These are phyloP conservation scores for Clarkia xantiana DNA, from an alignment of 345 rosid genomes.

Conservation along the genomic window DNA sequence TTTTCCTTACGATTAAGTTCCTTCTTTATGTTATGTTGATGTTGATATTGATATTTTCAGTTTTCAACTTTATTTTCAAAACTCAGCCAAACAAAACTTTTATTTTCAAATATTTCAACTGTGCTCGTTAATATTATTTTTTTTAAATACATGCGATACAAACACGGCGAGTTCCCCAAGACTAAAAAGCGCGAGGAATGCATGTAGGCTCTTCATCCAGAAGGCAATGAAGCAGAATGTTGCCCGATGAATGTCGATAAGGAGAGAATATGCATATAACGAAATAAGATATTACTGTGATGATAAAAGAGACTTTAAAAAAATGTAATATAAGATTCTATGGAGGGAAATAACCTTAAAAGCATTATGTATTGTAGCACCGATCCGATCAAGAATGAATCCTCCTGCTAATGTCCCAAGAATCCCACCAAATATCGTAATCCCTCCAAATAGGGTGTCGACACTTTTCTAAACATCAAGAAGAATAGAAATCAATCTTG, in stretches of 20 bases:
- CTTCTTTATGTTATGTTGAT: too few species aligned
- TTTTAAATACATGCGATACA: conserved; percentile 87
- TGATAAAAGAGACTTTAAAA: too few species aligned
- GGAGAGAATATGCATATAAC: conserved; percentile 51
- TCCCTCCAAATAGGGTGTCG: conserved; percentile 84
- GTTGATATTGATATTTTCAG: too few species aligned
- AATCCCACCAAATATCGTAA: conserved; percentile 78
- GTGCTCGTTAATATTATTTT: too few species aligned
- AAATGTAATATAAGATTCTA: background rate
- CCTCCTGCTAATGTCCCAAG: conserved; percentile 84
- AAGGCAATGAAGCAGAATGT: conserved; percentile 70
- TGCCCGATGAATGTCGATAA: conserved; percentile 70
- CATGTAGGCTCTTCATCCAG: conserved; percentile 58
- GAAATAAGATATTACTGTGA: too few species aligned
- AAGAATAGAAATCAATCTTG: background rate
- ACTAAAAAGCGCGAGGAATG: conserved; percentile 57
- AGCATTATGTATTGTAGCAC: conserved; percentile 67
- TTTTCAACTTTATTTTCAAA: too few species aligned
- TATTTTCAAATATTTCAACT: too few species aligned
- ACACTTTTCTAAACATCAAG: conserved; percentile 42
- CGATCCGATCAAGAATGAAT: conserved; percentile 50
- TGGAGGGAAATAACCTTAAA: conserved; percentile 49
- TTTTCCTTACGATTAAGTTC: background rate
- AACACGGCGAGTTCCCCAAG: conserved; percentile 84
- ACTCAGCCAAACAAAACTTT: too few species aligned